phyloP scores from a whole-genome alignment of 2,329 filamentous ascomycete species.

The Cryoendolithus antarcticus region DNA sequence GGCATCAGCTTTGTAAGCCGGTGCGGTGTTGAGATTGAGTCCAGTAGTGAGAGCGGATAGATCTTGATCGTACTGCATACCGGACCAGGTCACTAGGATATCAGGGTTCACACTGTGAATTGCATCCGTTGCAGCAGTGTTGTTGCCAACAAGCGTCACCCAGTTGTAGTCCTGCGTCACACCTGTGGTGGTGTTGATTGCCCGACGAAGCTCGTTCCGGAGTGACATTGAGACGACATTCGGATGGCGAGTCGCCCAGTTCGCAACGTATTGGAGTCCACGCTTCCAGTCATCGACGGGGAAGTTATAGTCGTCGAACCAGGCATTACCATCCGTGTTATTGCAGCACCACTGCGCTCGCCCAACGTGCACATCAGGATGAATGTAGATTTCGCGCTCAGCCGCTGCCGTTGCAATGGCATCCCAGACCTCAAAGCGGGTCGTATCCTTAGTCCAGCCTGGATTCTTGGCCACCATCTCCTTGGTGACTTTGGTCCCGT shows the following conservation, averaged over 20 bases:
- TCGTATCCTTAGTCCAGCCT: constrained; percentile 26
- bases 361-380: constrained; percentile 51
- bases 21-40: constrained; percentile 25
- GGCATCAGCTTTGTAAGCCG: constrained; percentile 29
- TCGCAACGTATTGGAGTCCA: constrained; percentile 12
- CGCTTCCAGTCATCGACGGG: constrained; percentile 13
- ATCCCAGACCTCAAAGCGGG: constrained; percentile 27
- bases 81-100: constrained; percentile 14
- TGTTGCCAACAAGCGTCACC: constrained; percentile 14
- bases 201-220: constrained; percentile 14
- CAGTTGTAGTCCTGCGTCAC: constrained; percentile 12
- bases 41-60: constrained; percentile 20
- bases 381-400: constrained; percentile 41
- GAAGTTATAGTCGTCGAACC: constrained; percentile 35
- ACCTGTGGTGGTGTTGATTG: constrained; percentile 11
- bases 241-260: constrained; percentile 13
- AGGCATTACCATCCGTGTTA: constrained; percentile 41
- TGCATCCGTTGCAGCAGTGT: constrained; percentile 14
- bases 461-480: constrained; percentile 27
- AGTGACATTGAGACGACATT: constrained; percentile 17
- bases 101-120: constrained; percentile 14
- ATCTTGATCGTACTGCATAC: constrained; percentile 16
- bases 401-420: constrained; percentile 12
- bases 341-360: constrained; percentile 47
- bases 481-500: constrained; percentile 28